Conservation (phyloP, 371 early-diverging fungal species). For the Rhizopus stolonifer region DNA sequence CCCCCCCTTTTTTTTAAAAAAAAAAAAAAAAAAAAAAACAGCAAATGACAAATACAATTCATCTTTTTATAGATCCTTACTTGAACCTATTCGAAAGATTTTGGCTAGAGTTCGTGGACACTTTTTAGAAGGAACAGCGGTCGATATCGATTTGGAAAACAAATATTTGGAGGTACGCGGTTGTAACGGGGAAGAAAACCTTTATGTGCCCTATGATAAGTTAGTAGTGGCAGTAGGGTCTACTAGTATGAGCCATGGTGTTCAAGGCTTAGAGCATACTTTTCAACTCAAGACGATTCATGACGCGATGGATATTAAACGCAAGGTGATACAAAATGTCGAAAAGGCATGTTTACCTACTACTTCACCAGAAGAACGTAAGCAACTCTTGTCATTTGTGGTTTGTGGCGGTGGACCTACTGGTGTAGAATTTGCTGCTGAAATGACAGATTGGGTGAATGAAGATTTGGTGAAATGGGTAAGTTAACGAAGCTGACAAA, state of each 20-base stretch:
- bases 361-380: slow-evolving; percentile 71
- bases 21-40: too few relatives aligned
- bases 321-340: slow-evolving; percentile 69
- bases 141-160: slow-evolving; percentile 67
- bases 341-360: slow-evolving; percentile 84
- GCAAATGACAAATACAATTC: too few relatives aligned
- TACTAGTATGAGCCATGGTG: slow-evolving; percentile 75
- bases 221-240: slow-evolving; percentile 86
- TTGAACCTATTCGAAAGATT: slow-evolving; percentile 77
- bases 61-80: slow-evolving; percentile 46
- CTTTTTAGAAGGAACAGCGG: slow-evolving; percentile 61
- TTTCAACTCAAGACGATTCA: slow-evolving; percentile 67
- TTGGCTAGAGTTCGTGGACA: slow-evolving; percentile 46
- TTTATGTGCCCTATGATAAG: slow-evolving; percentile 74
- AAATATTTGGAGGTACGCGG: slow-evolving; percentile 56
- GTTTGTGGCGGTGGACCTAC: slow-evolving; percentile 86
- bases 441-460: slow-evolving; percentile 79
- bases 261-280: slow-evolving; percentile 77
- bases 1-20: too few relatives aligned
- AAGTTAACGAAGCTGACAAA: not conserved
- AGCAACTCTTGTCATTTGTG: slow-evolving; percentile 78
- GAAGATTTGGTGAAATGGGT: slow-evolving; percentile 78
- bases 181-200: slow-evolving; percentile 27
- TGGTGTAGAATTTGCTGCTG: slow-evolving; percentile 83
- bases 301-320: slow-evolving; percentile 73